Conservation (phyloP, 1,284 basidiomycete genomes). For the Rhizopogon hawkerae region DNA sequence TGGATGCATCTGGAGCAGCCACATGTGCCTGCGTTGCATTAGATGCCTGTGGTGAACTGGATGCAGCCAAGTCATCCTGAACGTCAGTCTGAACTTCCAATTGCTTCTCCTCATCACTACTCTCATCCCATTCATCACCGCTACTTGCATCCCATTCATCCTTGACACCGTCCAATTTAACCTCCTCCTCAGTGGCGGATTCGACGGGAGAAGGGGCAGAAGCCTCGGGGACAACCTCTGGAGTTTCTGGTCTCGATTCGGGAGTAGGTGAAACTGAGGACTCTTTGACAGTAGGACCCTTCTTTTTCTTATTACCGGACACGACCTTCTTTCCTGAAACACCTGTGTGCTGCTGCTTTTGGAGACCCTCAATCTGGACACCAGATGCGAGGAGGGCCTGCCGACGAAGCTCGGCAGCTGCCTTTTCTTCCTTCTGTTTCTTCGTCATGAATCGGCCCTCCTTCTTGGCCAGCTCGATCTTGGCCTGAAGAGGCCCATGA, state of each 20-base stretch:
- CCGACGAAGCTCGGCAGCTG: slow-evolving; percentile 84
- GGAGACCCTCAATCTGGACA: slow-evolving; percentile 84
- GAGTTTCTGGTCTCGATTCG: slow-evolving; percentile 46
- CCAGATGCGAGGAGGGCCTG: slow-evolving; percentile 88
- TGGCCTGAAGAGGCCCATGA: slow-evolving; percentile 44
- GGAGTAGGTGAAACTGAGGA: slow-evolving; percentile 38
- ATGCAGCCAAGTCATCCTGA: slow-evolving; percentile 84
- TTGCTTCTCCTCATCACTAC: slow-evolving; percentile 28
- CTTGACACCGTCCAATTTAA: slow-evolving; percentile 40
- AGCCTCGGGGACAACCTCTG: slow-evolving; percentile 29
- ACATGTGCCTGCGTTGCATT: slow-evolving; percentile 21
- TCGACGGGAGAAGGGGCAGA: slow-evolving; percentile 19
- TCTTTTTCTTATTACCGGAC: slow-evolving; percentile 84
- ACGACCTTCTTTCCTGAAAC: slow-evolving; percentile 53
- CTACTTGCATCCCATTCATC: slow-evolving; percentile 82
- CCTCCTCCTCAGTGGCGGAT: slow-evolving; percentile 15
- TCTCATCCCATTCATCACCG: slow-evolving; percentile 38
- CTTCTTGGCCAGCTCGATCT: slow-evolving; percentile 79
- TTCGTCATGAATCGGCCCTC: slow-evolving; percentile 88
- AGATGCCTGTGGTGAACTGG: slow-evolving; percentile 55
- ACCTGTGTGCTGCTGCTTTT: slow-evolving; percentile 42
- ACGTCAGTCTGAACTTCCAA: slow-evolving; percentile 30
- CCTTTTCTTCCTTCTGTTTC: slow-evolving; percentile 93
- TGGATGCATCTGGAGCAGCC: slow-evolving; percentile 20
- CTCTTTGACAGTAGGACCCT: slow-evolving; percentile 35